Evolutionary conservation across 352 stramenopile genomes (phyloP).

Genomic region (Globisporangium iwayamae): DNA sequence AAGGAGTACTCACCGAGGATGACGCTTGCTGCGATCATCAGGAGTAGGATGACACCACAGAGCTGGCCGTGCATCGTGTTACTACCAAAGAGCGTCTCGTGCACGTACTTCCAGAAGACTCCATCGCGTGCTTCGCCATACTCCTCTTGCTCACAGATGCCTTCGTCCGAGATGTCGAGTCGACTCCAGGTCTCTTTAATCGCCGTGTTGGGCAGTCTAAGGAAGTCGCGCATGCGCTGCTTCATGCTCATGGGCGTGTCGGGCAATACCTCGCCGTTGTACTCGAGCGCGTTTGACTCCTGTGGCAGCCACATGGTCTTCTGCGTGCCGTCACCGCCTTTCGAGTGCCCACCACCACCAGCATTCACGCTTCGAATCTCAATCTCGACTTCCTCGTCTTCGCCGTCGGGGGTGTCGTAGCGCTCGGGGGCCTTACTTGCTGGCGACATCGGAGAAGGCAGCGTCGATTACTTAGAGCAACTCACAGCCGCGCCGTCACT

Average conservation of each 20-base stretch:
- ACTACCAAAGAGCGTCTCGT: slow-evolving; percentile 72
- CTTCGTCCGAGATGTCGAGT: slow-evolving; percentile 31
- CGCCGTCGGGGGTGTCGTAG: slow-evolving; percentile 22
- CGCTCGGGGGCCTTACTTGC: slow-evolving; percentile 8
- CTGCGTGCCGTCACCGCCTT: not conserved
- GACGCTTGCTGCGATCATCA: slow-evolving; percentile 74
- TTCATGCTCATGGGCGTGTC: slow-evolving; percentile 15
- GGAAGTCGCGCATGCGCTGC: slow-evolving; percentile 22
- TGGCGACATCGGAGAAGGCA: not conserved
- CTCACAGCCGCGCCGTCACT: not conserved
- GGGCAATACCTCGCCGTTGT: slow-evolving; percentile 12
- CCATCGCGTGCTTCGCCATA: slow-evolving; percentile 28
- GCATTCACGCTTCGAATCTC: slow-evolving; percentile 16
- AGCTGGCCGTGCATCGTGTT: slow-evolving; percentile 52
- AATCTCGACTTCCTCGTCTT: slow-evolving; percentile 33
- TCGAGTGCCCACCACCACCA: not conserved
- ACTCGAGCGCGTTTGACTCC: slow-evolving; percentile 21
- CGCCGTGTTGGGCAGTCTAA: slow-evolving; percentile 26
- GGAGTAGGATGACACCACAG: slow-evolving; percentile 51
- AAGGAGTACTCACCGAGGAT: slow-evolving; percentile 38
- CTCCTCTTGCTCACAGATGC: slow-evolving; percentile 30
- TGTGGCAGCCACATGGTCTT: slow-evolving; percentile 16
- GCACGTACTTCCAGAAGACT: slow-evolving; percentile 50
- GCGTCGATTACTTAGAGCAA: not conserved
- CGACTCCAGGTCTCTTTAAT: slow-evolving; percentile 33